Conservation (phyloP, 768 basidiomycete genomes). For the Amanita fuliginea region DNA sequence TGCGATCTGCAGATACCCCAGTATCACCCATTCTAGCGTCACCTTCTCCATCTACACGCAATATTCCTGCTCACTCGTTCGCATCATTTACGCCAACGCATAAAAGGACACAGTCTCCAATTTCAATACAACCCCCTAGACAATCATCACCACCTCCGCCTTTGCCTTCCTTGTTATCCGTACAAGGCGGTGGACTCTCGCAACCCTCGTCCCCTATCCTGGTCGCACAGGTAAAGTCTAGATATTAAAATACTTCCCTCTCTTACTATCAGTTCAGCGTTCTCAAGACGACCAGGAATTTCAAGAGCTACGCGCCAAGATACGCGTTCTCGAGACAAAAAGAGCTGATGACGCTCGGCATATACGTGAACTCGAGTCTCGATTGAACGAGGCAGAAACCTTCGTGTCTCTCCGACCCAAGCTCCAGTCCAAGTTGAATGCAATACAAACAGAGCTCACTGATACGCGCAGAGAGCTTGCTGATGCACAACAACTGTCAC, state of each 20-base stretch:
- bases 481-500: conserved; percentile 65
- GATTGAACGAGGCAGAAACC: conserved; percentile 75
- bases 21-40: conserved; percentile 20
- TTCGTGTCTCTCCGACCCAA: conserved; percentile 83
- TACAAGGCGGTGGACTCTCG: background rate
- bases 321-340: conserved; percentile 78
- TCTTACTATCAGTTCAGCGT: conserved; percentile 7
- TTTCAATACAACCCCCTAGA: conserved; percentile 23
- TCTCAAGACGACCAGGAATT: conserved; percentile 46
- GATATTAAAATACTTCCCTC: background rate
- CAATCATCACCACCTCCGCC: conserved; percentile 20
- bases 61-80: conserved; percentile 10
- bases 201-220: conserved; percentile 2
- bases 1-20: conserved; percentile 31
- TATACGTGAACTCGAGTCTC: conserved; percentile 74
- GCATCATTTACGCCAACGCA: conserved; percentile 13
- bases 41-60: conserved; percentile 17
- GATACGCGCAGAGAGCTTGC: conserved; percentile 66
- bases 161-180: conserved; percentile 10
- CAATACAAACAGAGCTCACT: conserved; percentile 71
- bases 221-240: background rate
- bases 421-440: conserved; percentile 77
- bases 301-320: conserved; percentile 75
- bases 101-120: conserved; percentile 27
- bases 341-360: conserved; percentile 80